Evolutionary conservation across 306 rosid genomes (phyloP).

Genomic region (Pueraria montana): DNA sequence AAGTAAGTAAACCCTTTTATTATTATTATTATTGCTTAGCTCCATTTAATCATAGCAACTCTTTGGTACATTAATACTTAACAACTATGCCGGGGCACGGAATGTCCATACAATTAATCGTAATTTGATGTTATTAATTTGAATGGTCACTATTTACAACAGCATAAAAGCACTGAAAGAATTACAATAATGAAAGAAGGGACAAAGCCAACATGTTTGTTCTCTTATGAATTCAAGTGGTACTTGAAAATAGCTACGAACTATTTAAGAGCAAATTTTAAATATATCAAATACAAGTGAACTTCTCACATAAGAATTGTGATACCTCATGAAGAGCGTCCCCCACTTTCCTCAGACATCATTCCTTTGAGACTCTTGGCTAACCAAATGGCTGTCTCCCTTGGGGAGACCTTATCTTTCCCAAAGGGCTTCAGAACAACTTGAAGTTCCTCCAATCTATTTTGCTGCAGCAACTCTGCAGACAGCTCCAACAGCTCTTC

Average conservation of each 20-base stretch:
- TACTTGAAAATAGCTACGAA: constrained; percentile 58
- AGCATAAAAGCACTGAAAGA: constrained; percentile 71
- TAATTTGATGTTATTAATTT: constrained; percentile 54
- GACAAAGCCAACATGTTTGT: constrained; percentile 35
- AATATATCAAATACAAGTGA: constrained; percentile 48
- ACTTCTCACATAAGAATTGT: constrained; percentile 46
- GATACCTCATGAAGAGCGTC: constrained; percentile 65
- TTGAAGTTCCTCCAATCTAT: constrained; percentile 89
- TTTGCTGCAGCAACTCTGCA: constrained; percentile 90
- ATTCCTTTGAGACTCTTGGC: constrained; percentile 98
- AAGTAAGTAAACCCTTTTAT: neutral
- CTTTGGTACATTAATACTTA: neutral
- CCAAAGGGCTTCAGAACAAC: constrained; percentile 96
- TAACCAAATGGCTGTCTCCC: constrained; percentile 99
- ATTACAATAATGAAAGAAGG: constrained; percentile 57
- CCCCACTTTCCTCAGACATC: constrained; percentile 80
- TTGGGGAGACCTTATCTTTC: constrained; percentile 94
- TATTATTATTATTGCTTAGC: no score
- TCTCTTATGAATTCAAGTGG: constrained; percentile 56
- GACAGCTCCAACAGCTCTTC: constrained; percentile 96
- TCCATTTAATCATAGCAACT: constrained; percentile 27
- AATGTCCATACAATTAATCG: constrained; percentile 49
- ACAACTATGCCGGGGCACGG: constrained; percentile 19
- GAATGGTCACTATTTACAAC: constrained; percentile 88
- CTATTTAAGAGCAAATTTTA: constrained; percentile 46